Evolutionary conservation across 225 moss, liverwort and hornwort species (phyloP), one percentile per base, ranked within the genome.

Genomic region (Sphagnum tenellum): DNA sequence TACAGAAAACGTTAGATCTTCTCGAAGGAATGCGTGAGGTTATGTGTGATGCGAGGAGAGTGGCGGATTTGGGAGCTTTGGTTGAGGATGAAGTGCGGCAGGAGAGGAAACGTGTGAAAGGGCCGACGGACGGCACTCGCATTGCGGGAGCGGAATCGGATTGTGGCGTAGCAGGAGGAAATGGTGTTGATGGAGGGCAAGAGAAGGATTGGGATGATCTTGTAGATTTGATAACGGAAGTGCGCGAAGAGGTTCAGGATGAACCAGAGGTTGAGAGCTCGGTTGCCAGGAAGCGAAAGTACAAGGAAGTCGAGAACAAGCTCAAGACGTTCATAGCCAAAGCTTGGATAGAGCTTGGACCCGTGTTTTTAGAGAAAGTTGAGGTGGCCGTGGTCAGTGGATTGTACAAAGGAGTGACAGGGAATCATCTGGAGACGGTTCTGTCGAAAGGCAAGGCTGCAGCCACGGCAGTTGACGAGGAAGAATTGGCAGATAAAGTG

Each of bases 301-400:
- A 68, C 5, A 67, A 66, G 61, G 49, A 12, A 29, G 49, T 79
- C 48, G 13, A 52, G 58, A 57, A 29, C 7, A 78, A 73, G 11
- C 55, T 84, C 55, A 60, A 57, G 12, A 67, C 64, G 44, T 47
- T 80, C 45, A 49, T 64, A 6, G 5, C 55, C 49, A 62, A 54
- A 3, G 45, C 69, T 14, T 80, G 78, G 80, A 63, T 49, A 71
- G 60, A 72, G 54, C 50, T 75, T 48, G 72, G 80, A 51, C 77
- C 80, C 6, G 58, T 44, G 55, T 78, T 46, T 66, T n/a, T 84
- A 60, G 77, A 80, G 73, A 67, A 47, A 73, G 7, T 46, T 11
- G 73, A 73, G 66, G 71, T 60, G 45, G 84, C 77, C 48, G 61
- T 77, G 12, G 45, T 58, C 1, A 69, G 14, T 47, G 75, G 80